Evolutionary conservation across 139 green algal species (phyloP), one percentile per base, ranked within the genome.

Genomic region (Chlorella sp.): DNA sequence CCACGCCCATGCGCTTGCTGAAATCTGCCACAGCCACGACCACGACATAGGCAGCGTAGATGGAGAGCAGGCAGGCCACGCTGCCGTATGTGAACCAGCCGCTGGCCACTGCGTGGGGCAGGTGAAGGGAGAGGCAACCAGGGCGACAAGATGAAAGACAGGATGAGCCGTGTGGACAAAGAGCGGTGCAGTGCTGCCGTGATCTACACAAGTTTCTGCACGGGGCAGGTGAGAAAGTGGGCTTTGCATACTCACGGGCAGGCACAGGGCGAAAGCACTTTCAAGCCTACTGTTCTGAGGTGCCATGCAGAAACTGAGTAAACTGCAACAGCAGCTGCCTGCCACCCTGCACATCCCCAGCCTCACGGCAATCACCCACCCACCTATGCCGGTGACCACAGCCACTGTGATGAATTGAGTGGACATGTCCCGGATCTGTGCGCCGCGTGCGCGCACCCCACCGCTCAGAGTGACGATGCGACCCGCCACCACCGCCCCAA

Each of bases 371-470:
- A 36, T 24, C n/a, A 82, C 88, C 48, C 78, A 88, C 48, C 36
- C 80, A 81, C 93, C 57, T 4, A 94, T 88, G 77, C 87, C 32
- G 0, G 83, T 85, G 0, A 93, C 78, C 18, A 89, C 86, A 0
- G 86, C 69, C 1, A 95, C 87, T 0, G 93, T 92, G 36, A 95
- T 81, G 68, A 92, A 71, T 88, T 96, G 96, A 24, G 90, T 92
- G 28, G 85, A 88, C 11, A 97, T 91, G 86, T 99, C 97, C 0
- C 97, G 90, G n/a, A 97, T 88, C 53, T 96, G 97, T 26, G 97
- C 97, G 0, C 96, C 95, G 0, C 93, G 81, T 39, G 93, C 96
- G 81, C 89, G 92, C 28, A 93, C 95, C 9, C 96, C 96, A 18
- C 88, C 80, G 42, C 69, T 89, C 19, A 94, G 80, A 11, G 93